A percentile compares a stretch with the other conserved stretches of the same genome.
These are phyloP conservation scores for Fusarium subglutinans DNA, from an alignment of 2,329 filamentous ascomycete genomes.

Conservation along the genomic window DNA sequence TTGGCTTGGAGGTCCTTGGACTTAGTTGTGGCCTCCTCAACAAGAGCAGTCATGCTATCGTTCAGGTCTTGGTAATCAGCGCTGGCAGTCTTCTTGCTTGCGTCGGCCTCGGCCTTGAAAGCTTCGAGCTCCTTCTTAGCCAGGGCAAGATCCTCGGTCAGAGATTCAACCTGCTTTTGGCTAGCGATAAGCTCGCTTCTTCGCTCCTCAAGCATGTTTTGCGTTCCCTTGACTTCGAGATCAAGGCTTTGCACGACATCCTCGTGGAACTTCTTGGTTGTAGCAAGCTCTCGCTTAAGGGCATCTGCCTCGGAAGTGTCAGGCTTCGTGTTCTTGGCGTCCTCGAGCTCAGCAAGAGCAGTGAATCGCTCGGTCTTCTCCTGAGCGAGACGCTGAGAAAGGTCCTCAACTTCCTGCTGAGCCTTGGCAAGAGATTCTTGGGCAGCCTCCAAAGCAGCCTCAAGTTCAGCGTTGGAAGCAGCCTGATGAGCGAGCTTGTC, in stretches of 20 bases:
- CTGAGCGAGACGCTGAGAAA: constrained; percentile 64
- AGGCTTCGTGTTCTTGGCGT: constrained; percentile 62
- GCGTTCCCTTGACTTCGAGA: constrained; percentile 48
- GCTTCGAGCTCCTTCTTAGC: constrained; percentile 64
- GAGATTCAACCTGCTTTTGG: constrained; percentile 45
- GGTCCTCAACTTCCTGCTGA: constrained; percentile 58
- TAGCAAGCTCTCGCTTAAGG: constrained; percentile 60
- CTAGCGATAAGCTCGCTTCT: constrained; percentile 49
- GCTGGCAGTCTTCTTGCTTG: constrained; percentile 63
- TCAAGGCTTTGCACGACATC: constrained; percentile 51
- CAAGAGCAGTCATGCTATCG: constrained; percentile 67
- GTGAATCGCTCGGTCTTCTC: constrained; percentile 70
- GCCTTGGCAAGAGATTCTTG: constrained; percentile 57
- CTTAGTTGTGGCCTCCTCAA: constrained; percentile 67
- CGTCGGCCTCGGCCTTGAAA: constrained; percentile 60
- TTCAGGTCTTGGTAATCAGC: constrained; percentile 71
- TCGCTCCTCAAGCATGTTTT: constrained; percentile 49
- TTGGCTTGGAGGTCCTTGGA: constrained; percentile 61
- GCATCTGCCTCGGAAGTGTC: constrained; percentile 65
- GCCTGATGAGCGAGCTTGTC: constrained; percentile 50
- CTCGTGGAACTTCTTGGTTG: constrained; percentile 58
- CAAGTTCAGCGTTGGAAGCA: constrained; percentile 48
- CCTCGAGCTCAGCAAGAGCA: constrained; percentile 69
- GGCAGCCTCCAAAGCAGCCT: constrained; percentile 50
- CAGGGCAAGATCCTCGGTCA: constrained; percentile 57